Conservation (phyloP, 495 filamentous ascomycete species). For the Penicillium cosmopolitanum region DNA sequence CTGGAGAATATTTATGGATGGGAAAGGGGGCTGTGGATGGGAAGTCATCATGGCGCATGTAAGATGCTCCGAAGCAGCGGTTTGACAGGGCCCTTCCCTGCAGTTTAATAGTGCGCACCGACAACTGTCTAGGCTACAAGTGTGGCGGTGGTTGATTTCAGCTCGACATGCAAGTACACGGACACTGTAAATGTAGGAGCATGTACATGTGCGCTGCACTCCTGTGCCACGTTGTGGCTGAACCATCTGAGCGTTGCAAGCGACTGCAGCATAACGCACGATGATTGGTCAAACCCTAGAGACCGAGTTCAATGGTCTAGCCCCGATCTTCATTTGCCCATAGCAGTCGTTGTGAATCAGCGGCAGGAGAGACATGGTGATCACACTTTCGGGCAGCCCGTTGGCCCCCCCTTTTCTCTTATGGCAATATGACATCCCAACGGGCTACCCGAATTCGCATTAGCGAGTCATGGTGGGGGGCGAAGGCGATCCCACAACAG, state of each 20-base stretch:
- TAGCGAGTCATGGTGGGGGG: slow-evolving; percentile 6
- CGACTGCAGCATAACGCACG: not conserved
- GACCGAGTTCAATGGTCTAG: not conserved
- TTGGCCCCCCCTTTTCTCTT: slow-evolving; percentile 1
- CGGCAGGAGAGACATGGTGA: slow-evolving; percentile 1
- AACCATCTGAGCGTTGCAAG: slow-evolving; percentile 4
- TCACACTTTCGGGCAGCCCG: slow-evolving; percentile 4
- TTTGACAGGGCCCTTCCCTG: slow-evolving; percentile 19
- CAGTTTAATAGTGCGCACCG: slow-evolving; percentile 14
- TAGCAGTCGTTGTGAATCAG: not conserved
- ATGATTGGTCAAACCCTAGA: not conserved
- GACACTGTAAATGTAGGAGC: slow-evolving; percentile 2
- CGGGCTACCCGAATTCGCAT: slow-evolving; percentile 12
- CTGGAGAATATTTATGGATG: not conserved
- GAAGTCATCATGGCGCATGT: not conserved
- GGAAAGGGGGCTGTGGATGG: not conserved
- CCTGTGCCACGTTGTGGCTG: slow-evolving; percentile 18
- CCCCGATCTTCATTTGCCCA: slow-evolving; percentile 1
- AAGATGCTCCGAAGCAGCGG: not conserved
- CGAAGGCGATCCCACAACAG: not conserved
- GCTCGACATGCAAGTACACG: not conserved
- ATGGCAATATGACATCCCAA: slow-evolving; percentile 6
- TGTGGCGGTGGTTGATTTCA: slow-evolving; percentile 4
- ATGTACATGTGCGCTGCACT: not conserved
- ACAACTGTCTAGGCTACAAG: slow-evolving; percentile 3